A percentile compares a stretch with the other conserved stretches of the same genome.
These are phyloP conservation scores for Cyclostephanos invisitatus DNA, from an alignment of 108 stramenopile genomes.

Conservation along the genomic window DNA sequence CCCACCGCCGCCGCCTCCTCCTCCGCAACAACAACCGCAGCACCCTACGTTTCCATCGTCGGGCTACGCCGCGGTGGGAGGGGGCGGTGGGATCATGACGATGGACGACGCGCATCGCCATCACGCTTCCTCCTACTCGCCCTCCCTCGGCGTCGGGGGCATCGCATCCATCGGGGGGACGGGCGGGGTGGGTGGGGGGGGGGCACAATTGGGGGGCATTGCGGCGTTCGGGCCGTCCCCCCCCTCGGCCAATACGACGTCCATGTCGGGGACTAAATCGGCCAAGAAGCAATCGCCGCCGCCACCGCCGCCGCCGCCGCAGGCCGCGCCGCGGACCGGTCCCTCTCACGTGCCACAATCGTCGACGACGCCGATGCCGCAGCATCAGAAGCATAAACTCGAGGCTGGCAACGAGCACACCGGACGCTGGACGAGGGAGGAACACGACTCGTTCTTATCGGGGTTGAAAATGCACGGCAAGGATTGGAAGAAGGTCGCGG, in stretches of 20 bases:
- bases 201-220: background rate
- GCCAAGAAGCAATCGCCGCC: background rate
- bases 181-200: too few species aligned
- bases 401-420: slow-evolving; percentile 83
- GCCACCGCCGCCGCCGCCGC: background rate
- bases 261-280: background rate
- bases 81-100: background rate
- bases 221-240: background rate
- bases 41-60: background rate
- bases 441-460: slow-evolving; percentile 90
- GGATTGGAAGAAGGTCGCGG: slow-evolving; percentile 94
- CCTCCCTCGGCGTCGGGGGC: too few species aligned
- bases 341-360: too few species aligned
- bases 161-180: background rate
- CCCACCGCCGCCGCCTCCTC: background rate
- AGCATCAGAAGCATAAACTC: slow-evolving; percentile 9
- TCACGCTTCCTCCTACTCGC: too few species aligned
- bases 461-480: slow-evolving; percentile 90
- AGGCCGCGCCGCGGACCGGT: background rate
- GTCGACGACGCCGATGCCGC: too few species aligned
- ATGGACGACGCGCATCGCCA: too few species aligned
- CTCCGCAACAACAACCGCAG: too few species aligned
- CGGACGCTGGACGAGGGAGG: slow-evolving; percentile 86
- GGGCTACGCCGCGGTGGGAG: background rate
- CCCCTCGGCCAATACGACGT: background rate